Conservation (phyloP, 164 flowering plant genomes). For the Kingdonia uniflora region DNA sequence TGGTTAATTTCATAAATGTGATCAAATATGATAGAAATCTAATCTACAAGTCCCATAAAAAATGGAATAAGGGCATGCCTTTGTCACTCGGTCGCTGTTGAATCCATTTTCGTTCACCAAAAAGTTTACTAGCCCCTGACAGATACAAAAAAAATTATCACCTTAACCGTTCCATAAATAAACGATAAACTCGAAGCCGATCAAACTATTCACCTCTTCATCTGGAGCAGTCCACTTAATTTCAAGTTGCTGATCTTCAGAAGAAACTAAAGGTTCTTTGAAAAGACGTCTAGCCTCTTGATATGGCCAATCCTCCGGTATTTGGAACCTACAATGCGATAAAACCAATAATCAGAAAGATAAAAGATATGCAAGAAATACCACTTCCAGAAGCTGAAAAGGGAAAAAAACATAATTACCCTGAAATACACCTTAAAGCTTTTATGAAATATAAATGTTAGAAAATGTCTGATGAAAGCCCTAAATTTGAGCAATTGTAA, state of each 20-base stretch:
- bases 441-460: not conserved
- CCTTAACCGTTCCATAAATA: no score
- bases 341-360: slow-evolving; percentile 1
- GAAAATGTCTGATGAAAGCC: not conserved
- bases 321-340: slow-evolving; percentile 53
- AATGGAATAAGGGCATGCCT: slow-evolving; percentile 34
- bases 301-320: slow-evolving; percentile 91
- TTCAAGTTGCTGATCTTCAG: slow-evolving; percentile 45
- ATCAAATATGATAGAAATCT: not conserved
- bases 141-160: not conserved
- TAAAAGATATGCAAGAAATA: not conserved
- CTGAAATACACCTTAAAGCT: no score
- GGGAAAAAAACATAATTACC: not conserved
- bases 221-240: slow-evolving; percentile 85
- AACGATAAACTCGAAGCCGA: no score
- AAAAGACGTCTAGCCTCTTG: slow-evolving; percentile 72
- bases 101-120: slow-evolving; percentile 87
- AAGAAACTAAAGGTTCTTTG: slow-evolving; percentile 64
- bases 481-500: no score
- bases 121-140: slow-evolving; percentile 61
- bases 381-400: not conserved
- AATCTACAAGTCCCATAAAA: slow-evolving; percentile 2
- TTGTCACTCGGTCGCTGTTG: slow-evolving; percentile 76
- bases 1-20: not conserved
- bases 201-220: slow-evolving; percentile 51